Percentiles rank a stretch among this genome's conserved stretches.
Evolutionary conservation across 2,329 filamentous ascomycete species (phyloP).

Genomic region (Chrysosphaeria jannelii): DNA sequence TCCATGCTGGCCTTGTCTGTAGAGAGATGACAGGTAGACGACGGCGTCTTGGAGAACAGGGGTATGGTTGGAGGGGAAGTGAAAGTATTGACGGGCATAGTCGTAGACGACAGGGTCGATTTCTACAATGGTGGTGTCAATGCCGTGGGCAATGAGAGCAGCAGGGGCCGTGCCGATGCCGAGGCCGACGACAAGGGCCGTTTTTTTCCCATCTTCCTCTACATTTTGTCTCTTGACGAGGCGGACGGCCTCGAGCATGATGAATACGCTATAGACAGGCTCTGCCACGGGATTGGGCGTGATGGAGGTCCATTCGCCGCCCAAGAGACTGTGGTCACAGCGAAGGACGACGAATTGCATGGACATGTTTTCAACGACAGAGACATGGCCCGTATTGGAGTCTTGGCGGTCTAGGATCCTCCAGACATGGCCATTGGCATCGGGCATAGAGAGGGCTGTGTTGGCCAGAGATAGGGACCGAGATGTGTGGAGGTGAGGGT

Average conservation of each 20-base stretch:
- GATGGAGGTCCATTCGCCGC: slow-evolving; percentile 55
- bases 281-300: slow-evolving; percentile 31
- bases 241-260: slow-evolving; percentile 75
- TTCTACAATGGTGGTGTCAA: slow-evolving; percentile 81
- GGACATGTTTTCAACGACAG: slow-evolving; percentile 48
- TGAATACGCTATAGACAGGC: slow-evolving; percentile 87
- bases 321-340: slow-evolving; percentile 80
- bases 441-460: slow-evolving; percentile 18
- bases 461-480: slow-evolving; percentile 33
- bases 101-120: slow-evolving; percentile 73
- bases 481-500: slow-evolving; percentile 34
- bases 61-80: slow-evolving; percentile 44
- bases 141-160: slow-evolving; percentile 60
- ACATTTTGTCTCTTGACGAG: too few relatives aligned
- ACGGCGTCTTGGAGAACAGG: slow-evolving; percentile 63
- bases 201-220: slow-evolving; percentile 10
- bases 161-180: slow-evolving; percentile 80
- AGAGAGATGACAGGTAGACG: too few relatives aligned
- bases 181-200: slow-evolving; percentile 21
- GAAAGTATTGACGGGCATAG: slow-evolving; percentile 61
- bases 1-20: too few relatives aligned
- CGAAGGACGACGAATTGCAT: slow-evolving; percentile 54
- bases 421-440: slow-evolving; percentile 25
- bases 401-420: slow-evolving; percentile 51
- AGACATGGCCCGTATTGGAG: slow-evolving; percentile 74